Percentiles rank a stretch among this genome's conserved stretches.
phyloP scores from a whole-genome alignment of 2,329 filamentous ascomycete species.

The Botrytis byssoidea region DNA sequence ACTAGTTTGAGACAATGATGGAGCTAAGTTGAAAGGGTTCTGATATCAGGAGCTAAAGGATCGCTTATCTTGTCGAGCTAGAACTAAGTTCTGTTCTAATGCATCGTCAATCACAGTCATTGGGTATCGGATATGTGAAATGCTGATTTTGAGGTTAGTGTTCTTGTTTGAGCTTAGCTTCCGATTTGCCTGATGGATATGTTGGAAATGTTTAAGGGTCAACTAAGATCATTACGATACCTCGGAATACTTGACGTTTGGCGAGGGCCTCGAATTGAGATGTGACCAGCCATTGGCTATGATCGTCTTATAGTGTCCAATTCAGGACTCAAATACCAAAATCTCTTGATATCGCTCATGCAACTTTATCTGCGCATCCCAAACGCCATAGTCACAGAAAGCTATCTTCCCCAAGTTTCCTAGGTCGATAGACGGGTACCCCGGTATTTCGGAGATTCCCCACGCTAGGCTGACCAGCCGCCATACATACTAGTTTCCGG shows the following conservation, averaged over 20 bases:
- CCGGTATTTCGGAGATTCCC: background rate
- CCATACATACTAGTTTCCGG: background rate
- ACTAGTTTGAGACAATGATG: background rate
- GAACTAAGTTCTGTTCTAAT: background rate
- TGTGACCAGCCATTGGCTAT: background rate
- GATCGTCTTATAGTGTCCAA: background rate
- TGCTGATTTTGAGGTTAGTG: background rate
- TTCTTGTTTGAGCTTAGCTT: background rate
- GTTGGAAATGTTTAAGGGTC: background rate
- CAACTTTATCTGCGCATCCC: background rate
- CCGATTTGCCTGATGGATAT: background rate
- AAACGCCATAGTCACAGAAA: background rate
- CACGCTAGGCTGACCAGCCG: background rate
- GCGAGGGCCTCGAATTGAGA: background rate
- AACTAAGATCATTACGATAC: background rate
- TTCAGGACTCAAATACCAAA: background rate
- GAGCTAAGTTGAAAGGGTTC: background rate
- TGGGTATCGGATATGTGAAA: background rate
- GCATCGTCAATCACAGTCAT: background rate
- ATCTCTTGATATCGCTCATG: too few species aligned
- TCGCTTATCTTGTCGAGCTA: background rate
- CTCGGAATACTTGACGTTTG: background rate
- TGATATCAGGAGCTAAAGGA: background rate
- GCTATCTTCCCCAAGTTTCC: background rate
- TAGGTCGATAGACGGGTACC: background rate